Conservation (phyloP, 352 stramenopile species). For the Globisporangium uncinulatum region DNA sequence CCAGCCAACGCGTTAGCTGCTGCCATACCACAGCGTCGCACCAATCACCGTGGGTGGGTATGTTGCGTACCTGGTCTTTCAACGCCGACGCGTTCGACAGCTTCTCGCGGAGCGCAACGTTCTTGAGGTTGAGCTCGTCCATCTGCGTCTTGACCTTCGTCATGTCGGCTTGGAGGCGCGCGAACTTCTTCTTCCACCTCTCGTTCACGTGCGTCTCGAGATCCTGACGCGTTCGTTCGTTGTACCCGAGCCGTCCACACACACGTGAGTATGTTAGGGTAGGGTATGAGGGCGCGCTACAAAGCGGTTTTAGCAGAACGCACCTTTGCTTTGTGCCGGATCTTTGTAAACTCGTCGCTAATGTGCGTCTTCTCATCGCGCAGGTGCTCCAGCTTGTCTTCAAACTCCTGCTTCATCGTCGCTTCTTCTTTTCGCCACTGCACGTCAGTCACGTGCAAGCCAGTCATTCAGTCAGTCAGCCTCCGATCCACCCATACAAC, state of each 20-base stretch:
- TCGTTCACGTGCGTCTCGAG: slow-evolving; percentile 60
- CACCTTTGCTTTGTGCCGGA: slow-evolving; percentile 59
- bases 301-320: too few relatives aligned
- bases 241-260: background rate
- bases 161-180: slow-evolving; percentile 59
- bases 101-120: slow-evolving; percentile 65
- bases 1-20: slow-evolving; percentile 2
- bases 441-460: background rate
- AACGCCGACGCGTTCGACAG: slow-evolving; percentile 47
- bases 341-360: slow-evolving; percentile 47
- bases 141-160: slow-evolving; percentile 62
- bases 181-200: slow-evolving; percentile 73
- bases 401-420: slow-evolving; percentile 40
- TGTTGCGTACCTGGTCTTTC: slow-evolving; percentile 58
- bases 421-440: slow-evolving; percentile 64
- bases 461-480: slow-evolving; percentile 8
- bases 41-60: background rate
- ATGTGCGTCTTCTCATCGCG: slow-evolving; percentile 49
- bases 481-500: background rate
- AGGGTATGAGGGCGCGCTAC: background rate
- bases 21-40: background rate
- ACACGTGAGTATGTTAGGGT: background rate
- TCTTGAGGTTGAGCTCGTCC: slow-evolving; percentile 77
- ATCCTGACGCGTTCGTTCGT: slow-evolving; percentile 22
- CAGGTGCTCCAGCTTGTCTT: slow-evolving; percentile 55